phyloP scores from a whole-genome alignment of 108 stramenopile genomes.

The Parietichytrium sp. region DNA sequence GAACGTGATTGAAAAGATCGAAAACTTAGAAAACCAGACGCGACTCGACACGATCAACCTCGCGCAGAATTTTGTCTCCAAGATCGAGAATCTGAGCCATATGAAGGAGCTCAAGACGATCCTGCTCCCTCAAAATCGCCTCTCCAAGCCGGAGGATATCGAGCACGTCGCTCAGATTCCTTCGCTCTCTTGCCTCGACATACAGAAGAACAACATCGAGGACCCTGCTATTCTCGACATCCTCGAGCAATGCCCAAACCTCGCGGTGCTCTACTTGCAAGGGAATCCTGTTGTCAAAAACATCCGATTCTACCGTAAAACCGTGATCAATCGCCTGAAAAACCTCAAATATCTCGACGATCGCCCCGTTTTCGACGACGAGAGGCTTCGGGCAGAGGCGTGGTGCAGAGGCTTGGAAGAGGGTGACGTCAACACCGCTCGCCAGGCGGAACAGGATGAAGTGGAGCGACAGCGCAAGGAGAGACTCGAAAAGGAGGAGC shows the following conservation, averaged over 20 bases:
- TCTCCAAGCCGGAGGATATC: constrained; percentile 56
- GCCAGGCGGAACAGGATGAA: constrained; percentile 60
- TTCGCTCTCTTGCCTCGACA: constrained; percentile 61
- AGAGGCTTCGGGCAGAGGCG: constrained; percentile 64
- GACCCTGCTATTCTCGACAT: constrained; percentile 56
- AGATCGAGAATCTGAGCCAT: constrained; percentile 51
- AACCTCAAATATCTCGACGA: constrained; percentile 69
- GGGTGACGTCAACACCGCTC: constrained; percentile 54
- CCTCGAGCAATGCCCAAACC: constrained; percentile 50
- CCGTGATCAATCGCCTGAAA: constrained; percentile 57
- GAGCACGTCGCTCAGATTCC: constrained; percentile 45
- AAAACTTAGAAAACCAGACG: constrained; percentile 51
- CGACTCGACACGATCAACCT: constrained; percentile 64
- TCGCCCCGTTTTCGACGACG: constrained; percentile 71
- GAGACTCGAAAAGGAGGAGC: constrained; percentile 57
- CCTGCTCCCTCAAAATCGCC: constrained; percentile 58
- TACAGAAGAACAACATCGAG: constrained; percentile 70
- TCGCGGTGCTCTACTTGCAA: constrained; percentile 69
- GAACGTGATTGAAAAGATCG: constrained; percentile 65
- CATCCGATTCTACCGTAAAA: constrained; percentile 71
- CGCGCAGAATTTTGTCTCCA: constrained; percentile 61
- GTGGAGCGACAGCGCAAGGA: constrained; percentile 51
- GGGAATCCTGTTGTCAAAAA: constrained; percentile 72
- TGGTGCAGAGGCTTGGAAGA: constrained; percentile 65
- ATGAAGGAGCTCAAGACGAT: constrained; percentile 58